Evolutionary conservation across 2,329 filamentous ascomycete genomes (phyloP), one percentile per base, ranked within the genome.

Genomic region (Sarocladiaceae sp.): DNA sequence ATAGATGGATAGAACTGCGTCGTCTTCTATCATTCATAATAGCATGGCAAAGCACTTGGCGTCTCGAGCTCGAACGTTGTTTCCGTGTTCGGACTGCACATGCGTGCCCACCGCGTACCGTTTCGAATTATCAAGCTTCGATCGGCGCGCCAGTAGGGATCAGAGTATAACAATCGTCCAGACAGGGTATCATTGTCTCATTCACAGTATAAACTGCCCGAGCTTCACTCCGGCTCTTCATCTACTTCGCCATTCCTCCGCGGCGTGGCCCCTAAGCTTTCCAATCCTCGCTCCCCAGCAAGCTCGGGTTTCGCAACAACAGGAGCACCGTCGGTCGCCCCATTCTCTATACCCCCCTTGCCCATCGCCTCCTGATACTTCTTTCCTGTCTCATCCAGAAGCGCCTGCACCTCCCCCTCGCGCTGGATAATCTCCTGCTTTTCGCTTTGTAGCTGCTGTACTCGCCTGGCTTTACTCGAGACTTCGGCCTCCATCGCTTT

Each of bases 381-480:
- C 48, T 86, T 80, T 0, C 87, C 89, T 0, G 88, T 87, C 59
- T 93, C 83, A 58, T 88, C 83, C 43, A 97, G 67, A 45, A 94
- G 67, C 16, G 75, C 73, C 63, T 96, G 90, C 0, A 96, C 84
- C 61, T 93, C 86, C 4, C 71, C 74, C 63, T 95, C 86, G 47
- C 88, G 73, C 49, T 74, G 70, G 4, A 75, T 64, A 33, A 95
- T 74, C 23, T 85, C 77, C 3, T 71, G 67, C 56, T 83, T 86
- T 58, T 94, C 87, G 47, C 70, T 70, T 52, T 79, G 74, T 40
- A 90, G 65, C 37, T 78, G 79, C 52, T 82, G 77, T 58, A 93
- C 78, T 48, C 76, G 73, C 45, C 69, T 70, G 45, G 80, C 68
- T 57, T 84, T 82, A 41, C 69, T 64, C 21, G 73, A 71, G 46